These are phyloP conservation scores for Mucor mucedo DNA, from an alignment of 371 early-diverging fungal species.

Conservation along the genomic window DNA sequence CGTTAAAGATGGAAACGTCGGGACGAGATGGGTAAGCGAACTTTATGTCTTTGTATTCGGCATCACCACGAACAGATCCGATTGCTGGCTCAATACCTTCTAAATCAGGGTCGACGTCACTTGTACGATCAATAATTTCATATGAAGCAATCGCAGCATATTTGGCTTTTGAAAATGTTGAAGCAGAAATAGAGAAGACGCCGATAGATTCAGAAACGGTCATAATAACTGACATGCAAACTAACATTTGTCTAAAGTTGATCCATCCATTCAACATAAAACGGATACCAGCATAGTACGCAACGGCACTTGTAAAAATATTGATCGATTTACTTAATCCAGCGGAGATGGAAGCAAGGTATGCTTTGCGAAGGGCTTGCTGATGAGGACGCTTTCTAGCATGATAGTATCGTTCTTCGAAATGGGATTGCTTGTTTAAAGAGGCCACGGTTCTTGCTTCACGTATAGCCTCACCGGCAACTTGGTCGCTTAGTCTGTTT, in stretches of 20 bases:
- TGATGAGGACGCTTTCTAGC: constrained; percentile 69
- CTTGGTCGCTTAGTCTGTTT: constrained; percentile 62
- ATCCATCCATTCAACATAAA: constrained; percentile 40
- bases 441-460: constrained; percentile 82
- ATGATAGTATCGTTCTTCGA: constrained; percentile 58
- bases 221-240: constrained; percentile 69
- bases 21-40: constrained; percentile 91
- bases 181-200: constrained; percentile 52
- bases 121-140: constrained; percentile 70
- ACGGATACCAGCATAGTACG: constrained; percentile 59
- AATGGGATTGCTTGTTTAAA: constrained; percentile 73
- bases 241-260: constrained; percentile 51
- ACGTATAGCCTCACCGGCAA: constrained; percentile 77
- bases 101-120: constrained; percentile 71
- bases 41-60: constrained; percentile 59
- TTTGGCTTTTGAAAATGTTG: constrained; percentile 76
- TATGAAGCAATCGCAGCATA: constrained; percentile 79
- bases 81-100: constrained; percentile 56
- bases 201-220: constrained; percentile 73
- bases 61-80: constrained; percentile 51
- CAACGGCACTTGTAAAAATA: constrained; percentile 61
- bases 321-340: constrained; percentile 62
- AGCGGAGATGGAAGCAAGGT: constrained; percentile 60
- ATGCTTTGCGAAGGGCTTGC: constrained; percentile 57
- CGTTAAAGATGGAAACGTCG: constrained; percentile 74